Conservation (phyloP, 1,139 yeast species). For the Geotrichum klebahnii region DNA sequence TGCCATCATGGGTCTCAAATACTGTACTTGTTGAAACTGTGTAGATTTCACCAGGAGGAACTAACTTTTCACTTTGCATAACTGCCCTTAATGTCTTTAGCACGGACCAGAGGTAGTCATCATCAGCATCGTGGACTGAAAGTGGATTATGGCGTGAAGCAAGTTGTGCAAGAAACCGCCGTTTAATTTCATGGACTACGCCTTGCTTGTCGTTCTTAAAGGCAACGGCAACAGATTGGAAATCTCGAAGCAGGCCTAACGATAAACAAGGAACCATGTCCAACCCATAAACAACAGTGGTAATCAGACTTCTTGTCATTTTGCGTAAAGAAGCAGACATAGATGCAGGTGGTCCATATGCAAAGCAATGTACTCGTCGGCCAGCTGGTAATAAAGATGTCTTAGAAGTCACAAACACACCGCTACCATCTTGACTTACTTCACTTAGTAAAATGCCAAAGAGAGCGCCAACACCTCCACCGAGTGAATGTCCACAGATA, state of each 20-base stretch:
- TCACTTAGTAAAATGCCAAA: conserved; percentile 36
- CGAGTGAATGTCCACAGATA: conserved; percentile 40
- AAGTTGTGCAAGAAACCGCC: conserved; percentile 33
- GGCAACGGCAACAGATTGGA: conserved; percentile 35
- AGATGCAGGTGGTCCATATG: conserved; percentile 40
- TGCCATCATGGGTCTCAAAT: conserved; percentile 35
- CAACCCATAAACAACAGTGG: conserved; percentile 38
- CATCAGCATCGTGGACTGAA: conserved; percentile 30
- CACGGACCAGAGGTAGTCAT: conserved; percentile 34
- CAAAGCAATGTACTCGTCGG: conserved; percentile 35
- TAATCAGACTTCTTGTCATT: conserved; percentile 33
- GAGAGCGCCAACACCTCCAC: conserved; percentile 40
- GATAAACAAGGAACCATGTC: conserved; percentile 40
- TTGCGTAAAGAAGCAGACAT: conserved; percentile 32
- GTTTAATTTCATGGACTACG: conserved; percentile 31
- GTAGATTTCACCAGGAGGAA: conserved; percentile 39
- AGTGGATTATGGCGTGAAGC: conserved; percentile 32
- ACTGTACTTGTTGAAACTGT: conserved; percentile 35
- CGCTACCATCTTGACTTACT: conserved; percentile 13
- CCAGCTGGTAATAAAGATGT: conserved; percentile 32
- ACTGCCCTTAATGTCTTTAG: conserved; percentile 33
- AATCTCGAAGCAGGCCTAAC: conserved; percentile 37
- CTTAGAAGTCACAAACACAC: conserved; percentile 28
- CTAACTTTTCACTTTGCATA: conserved; percentile 37
- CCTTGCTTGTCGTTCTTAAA: conserved; percentile 34